Base-by-base conservation (phyloP, 2,329 filamentous ascomycete genomes). In the Apiospora koreana region DNA sequence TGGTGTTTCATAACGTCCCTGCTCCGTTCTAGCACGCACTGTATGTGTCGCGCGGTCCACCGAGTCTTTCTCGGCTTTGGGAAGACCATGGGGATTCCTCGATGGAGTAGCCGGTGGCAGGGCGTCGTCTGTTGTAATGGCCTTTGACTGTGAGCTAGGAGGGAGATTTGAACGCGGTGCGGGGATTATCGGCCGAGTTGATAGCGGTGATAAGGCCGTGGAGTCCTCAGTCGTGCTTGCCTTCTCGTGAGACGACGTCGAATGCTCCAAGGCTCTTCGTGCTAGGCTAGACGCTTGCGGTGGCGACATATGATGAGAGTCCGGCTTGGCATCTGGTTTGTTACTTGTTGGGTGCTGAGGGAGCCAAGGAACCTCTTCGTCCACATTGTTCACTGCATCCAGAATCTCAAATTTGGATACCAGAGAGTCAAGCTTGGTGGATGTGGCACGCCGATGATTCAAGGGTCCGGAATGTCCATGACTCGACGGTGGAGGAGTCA, bases 391-490 rank as follows among this genome's bases (percentile, higher is more conserved):
- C 12, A 77, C 75, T 5, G 75, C 74, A 67, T 79, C 77, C 8
- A 79, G 74, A 3, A 73, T 74, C 72, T 82, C 80, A 31, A 81
- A 82, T 31, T 78, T 81, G 10, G 80, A 79, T 21, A 81, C 77
- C 3, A 82, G 73, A 2, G 75, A 71, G 9, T 74, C 76, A 10
- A 82, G 72, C 23, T 73, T 76, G 0, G 74, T 68, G 1, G 73
- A 69, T 5, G 72, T 68, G n/a, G 58, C 28, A 28, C 72, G 75
- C 42, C 69, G 72, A n/a, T 72, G 72, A 35, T 72, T 43, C 31
- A 38, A n/a, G 21, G 72, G 68, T 50, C 12, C 31, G 16, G 48
- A 8, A 41, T 21, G 38, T 9, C 8, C 6, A 31, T 23, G 25
- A 35, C 31, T 18, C 3, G 68, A 65, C 6, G 35, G 31, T 3